Conservation (phyloP, 1,284 basidiomycete species). For the Schizophyllum commune region DNA sequence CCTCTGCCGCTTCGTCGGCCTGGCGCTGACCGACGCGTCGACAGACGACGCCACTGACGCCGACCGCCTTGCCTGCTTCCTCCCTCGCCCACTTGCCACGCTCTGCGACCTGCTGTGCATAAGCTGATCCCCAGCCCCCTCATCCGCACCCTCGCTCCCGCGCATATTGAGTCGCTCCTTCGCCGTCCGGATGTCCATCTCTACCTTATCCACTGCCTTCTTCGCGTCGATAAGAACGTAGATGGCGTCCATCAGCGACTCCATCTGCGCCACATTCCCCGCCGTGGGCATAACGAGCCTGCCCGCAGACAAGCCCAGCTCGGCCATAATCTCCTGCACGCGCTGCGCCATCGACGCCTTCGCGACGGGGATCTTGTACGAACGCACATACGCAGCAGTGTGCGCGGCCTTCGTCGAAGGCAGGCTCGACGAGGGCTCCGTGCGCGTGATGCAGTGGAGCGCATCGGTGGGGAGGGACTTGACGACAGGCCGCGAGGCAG, state of each 20-base stretch:
- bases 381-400: conserved; percentile 71
- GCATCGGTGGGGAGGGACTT: conserved; percentile 27
- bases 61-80: background rate
- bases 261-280: conserved; percentile 67
- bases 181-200: conserved; percentile 73
- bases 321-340: conserved; percentile 66
- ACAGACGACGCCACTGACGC: background rate
- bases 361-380: conserved; percentile 72
- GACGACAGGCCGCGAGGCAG: conserved; percentile 27
- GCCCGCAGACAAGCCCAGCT: conserved; percentile 67
- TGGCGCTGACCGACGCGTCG: conserved; percentile 34
- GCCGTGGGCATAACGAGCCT: conserved; percentile 89
- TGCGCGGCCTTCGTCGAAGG: conserved; percentile 68
- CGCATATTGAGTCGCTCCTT: conserved; percentile 59
- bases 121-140: conserved; percentile 31
- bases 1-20: conserved; percentile 51
- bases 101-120: conserved; percentile 58
- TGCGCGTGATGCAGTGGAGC: conserved; percentile 65
- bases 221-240: conserved; percentile 78
- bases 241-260: conserved; percentile 66
- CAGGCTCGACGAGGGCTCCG: conserved; percentile 46
- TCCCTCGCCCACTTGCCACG: conserved; percentile 20
- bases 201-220: conserved; percentile 77
- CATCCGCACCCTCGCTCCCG: conserved; percentile 31
- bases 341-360: conserved; percentile 68